Evolutionary conservation across 345 rosid species (phyloP), one percentile per base, ranked within the genome.

Genomic region (Populus tremula): DNA sequence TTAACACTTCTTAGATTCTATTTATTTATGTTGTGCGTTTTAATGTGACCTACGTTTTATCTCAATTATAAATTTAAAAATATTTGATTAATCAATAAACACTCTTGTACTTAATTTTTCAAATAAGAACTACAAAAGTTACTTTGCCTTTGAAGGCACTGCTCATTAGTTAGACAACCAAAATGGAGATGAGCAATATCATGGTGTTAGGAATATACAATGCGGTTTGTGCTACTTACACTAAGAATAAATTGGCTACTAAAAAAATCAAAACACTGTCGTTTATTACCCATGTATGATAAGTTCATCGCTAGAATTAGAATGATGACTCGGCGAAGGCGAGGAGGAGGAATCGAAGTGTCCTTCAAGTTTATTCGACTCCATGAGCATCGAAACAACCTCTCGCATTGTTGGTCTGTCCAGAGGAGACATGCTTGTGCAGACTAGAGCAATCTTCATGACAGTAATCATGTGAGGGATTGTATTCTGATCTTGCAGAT

Each of bases 321-420:
- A 70, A 53, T 65, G 65, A 41, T 70, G 83, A 29, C 76, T 80
- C 39, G 73, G 72, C 0, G 71, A 68, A 18, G 72, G 14, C 0
- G 53, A 56, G 5, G 63, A 56, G 63, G 4, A 56, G 4, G 27
- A 84, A 63, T 80, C 74, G 0, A 77, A 84, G 78, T 81, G 79
- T 4, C 86, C 91, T 82, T 77, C 85, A 6, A 79, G 85, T 84
- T 81, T 78, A 25, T 78, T 78, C 10, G 97, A 90, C 85, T 92
- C 97, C 0, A 82, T 78, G 33, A 94, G 97, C 96, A 90, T 88
- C 62, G 72, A 71, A 65, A 91, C 96, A 78, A 89, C 97, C 84
- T 89, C 88, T 50, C 93, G 84, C 97, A 92, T 94, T 39, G 98
- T 84, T n/a, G 98, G 98, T 61, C 98, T 85, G 13, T 88, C 92